These are phyloP conservation scores for Stagonosporopsis tanaceti DNA, from an alignment of 2,329 filamentous ascomycete species.

Conservation along the genomic window DNA sequence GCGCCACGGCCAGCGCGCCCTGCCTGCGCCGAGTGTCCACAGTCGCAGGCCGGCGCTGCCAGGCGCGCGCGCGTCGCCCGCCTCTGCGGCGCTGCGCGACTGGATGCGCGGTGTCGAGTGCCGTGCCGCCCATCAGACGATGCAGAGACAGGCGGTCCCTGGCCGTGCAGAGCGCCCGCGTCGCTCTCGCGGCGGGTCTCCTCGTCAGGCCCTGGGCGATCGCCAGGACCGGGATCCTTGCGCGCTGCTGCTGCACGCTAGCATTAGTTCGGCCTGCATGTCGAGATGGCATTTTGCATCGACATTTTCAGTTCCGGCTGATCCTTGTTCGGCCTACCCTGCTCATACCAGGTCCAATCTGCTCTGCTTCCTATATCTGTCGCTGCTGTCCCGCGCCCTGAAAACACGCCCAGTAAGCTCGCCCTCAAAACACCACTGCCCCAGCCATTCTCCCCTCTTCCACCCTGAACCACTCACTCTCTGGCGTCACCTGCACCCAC, in stretches of 20 bases:
- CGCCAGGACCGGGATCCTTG: constrained; percentile 19
- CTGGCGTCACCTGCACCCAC: constrained; percentile 1
- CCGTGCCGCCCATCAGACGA: constrained; percentile 7
- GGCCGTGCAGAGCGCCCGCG: constrained; percentile 16
- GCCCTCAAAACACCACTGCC: constrained; percentile 4
- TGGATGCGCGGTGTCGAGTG: constrained; percentile 5
- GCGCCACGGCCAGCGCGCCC: not conserved
- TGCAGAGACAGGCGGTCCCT: constrained; percentile 14
- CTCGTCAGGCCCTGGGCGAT: constrained; percentile 23
- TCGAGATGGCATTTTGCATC: constrained; percentile 26
- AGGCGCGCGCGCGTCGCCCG: not conserved
- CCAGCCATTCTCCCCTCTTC: not conserved
- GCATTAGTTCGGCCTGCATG: constrained; percentile 19
- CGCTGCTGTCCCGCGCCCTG: constrained; percentile 17
- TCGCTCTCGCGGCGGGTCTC: constrained; percentile 17
- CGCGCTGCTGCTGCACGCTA: constrained; percentile 17
- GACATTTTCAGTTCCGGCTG: constrained; percentile 20
- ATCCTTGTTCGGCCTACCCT: constrained; percentile 20
- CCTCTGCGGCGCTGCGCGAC: not conserved
- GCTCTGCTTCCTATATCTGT: constrained; percentile 22
- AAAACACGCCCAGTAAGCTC: constrained; percentile 15
- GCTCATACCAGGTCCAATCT: constrained; percentile 19
- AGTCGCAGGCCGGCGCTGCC: not conserved
- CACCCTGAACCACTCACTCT: not conserved
- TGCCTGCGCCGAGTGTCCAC: not conserved